Evolutionary conservation across 371 early-diverging fungal genomes (phyloP), one percentile per base, ranked within the genome.

Genomic region (Zopfochytrium polystomum): DNA sequence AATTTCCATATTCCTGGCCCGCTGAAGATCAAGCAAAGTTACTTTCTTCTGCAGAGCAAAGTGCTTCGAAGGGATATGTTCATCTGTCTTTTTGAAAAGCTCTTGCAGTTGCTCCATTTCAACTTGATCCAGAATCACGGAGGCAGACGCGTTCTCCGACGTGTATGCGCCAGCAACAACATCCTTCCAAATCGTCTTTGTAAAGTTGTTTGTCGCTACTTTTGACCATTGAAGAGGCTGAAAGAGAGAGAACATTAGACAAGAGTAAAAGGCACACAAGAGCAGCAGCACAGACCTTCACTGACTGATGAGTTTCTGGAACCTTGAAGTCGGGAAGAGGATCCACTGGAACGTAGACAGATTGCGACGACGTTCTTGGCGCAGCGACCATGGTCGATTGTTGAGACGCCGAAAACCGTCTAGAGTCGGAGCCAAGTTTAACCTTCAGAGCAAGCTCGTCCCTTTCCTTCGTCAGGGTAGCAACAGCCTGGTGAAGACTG

Each of bases 201-300:
- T 25, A 23, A 68, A 53, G 20, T 54, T 42, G n/a, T 63, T 50
- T 48, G 65, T 35, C 11, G 64, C 58, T 22, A 78, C 52, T 53
- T 78, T 78, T 0, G 52, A 38, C 78, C 78, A 78, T 49, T 70
- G 58, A 1, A 78, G 50, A 1, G 65, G 68, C 67, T 78, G 48
- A n/a, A 48, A 32, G 5, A 53, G 4, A 13, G 23, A 18, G 13
- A 61, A 30, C 15, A 3, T 6, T 50, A 25, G 52, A 38, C 29
- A 57, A 15, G 20, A 43, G 31, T 52, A 30, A 15, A 9, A 13
- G 22, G 13, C 9, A 22, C n/a, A 0, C 52, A 52, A 18, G 13
- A 1, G 7, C 9, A 11, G 30, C 22, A 52, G n/a, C 31, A 15
- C 22, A 9, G 18, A 30, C 52, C 13, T 33, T 29, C n/a, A 20